Evolutionary conservation across 2,329 filamentous ascomycete species (phyloP), one percentile per base, ranked within the genome.

Genomic region (Beauveria sp.): DNA sequence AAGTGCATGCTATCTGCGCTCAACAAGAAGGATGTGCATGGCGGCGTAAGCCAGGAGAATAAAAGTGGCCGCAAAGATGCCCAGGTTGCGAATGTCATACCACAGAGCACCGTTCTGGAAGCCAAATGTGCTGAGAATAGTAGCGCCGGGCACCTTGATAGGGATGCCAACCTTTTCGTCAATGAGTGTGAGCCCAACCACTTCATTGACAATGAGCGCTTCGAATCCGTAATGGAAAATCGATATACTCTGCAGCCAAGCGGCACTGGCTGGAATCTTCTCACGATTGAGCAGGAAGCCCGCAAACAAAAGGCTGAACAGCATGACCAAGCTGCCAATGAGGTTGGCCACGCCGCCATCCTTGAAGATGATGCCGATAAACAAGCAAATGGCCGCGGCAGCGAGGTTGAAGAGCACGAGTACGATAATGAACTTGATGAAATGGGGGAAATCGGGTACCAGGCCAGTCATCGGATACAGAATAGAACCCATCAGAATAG

Each of bases 161-260:
- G 98, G 92, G 5, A 99, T 84, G 6, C 95, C 95, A 66, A 96
- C 97, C 75, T 98, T 96, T 74, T 95, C 88, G 73, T 99, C 95
- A 47, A 96, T 85, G 28, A 99, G 83, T 0, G 90, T 93, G 49
- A 99, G 80, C 69, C 91, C 91, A 28, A 91, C 87, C 52, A 97
- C 96, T 77, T 99, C 95, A 71, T 98, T 99, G 68, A 99, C 95
- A 65, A 98, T 96, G 16, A 99, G 83, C 2, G 91, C 90, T 79
- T 99, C 95, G 68, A 98, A 98, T 5, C 89, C 93, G 71, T 96
- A 99, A 73, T 99, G 95, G 82, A 99, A 99, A 65, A 99, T 99
- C 1, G 93, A 97, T 9, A 99, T 78, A 76, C 84, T 86, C 79
- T 99, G 95, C 57, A 99, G 77, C 95, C 95, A 99, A 64, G 92